phyloP scores from a whole-genome alignment of 2,329 filamentous ascomycete species.

The Hortaea sp. region DNA sequence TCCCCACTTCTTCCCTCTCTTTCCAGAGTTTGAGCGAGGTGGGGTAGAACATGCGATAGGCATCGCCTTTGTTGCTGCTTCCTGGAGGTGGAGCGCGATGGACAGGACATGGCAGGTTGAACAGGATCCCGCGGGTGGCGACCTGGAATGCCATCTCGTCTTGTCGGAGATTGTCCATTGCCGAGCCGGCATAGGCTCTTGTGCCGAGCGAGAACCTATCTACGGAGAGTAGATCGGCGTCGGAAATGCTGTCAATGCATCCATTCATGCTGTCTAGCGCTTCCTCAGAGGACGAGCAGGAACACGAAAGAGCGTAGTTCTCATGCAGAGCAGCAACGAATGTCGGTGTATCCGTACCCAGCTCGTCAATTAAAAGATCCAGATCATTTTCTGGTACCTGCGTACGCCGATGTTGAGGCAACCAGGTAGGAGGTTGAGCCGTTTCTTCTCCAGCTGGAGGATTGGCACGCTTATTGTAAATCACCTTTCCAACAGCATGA shows the following conservation, averaged over 20 bases:
- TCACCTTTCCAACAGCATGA: conserved; percentile 88
- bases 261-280: conserved; percentile 70
- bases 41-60: conserved; percentile 88
- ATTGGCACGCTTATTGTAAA: conserved; percentile 85
- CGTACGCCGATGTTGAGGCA: conserved; percentile 34
- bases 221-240: conserved; percentile 74
- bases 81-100: conserved; percentile 43
- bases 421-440: conserved; percentile 36
- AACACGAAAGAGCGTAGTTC: conserved; percentile 83
- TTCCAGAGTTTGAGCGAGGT: conserved; percentile 75
- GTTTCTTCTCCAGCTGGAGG: conserved; percentile 26
- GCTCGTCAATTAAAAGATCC: conserved; percentile 79
- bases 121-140: conserved; percentile 75
- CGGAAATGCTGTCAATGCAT: conserved; percentile 80
- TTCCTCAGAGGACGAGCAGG: conserved; percentile 45
- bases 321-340: conserved; percentile 88
- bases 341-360: conserved; percentile 81
- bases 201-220: conserved; percentile 56
- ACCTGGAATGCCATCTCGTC: conserved; percentile 92
- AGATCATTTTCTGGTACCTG: conserved; percentile 36
- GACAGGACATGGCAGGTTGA: conserved; percentile 76
- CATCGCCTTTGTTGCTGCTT: conserved; percentile 37
- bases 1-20: conserved; percentile 70
- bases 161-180: conserved; percentile 68
- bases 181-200: conserved; percentile 38